Evolutionary conservation across 2,329 filamentous ascomycete genomes (phyloP).

Genomic region (Penicillium sp.): DNA sequence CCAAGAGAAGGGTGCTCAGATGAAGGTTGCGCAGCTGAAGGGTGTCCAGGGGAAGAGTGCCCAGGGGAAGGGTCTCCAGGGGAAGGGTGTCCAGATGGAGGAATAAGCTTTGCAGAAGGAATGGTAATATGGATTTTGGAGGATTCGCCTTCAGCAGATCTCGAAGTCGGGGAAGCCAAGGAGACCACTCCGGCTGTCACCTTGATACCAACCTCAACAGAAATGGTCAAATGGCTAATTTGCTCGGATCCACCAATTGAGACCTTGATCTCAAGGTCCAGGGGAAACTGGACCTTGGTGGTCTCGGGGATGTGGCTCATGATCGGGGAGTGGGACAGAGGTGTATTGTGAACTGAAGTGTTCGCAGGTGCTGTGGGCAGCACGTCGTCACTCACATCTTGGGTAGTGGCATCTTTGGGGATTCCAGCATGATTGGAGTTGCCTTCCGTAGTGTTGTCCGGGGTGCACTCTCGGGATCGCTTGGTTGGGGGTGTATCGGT

Average conservation of each 20-base stretch:
- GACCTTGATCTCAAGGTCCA: neutral
- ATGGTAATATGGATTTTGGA: neutral
- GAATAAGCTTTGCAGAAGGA: neutral
- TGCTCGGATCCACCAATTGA: neutral
- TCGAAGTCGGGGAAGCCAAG: neutral
- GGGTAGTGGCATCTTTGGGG: neutral
- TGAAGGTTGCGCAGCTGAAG: neutral
- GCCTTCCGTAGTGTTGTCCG: constrained; percentile 18
- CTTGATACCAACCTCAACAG: neutral
- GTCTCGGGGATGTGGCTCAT: neutral
- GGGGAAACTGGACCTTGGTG: neutral
- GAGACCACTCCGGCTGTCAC: neutral
- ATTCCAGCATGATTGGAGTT: constrained; percentile 11
- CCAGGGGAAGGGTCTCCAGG: neutral
- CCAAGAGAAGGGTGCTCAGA: neutral
- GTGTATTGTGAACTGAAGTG: neutral
- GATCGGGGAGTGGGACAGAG: neutral
- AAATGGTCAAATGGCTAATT: neutral
- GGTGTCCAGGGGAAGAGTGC: neutral
- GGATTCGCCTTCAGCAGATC: neutral
- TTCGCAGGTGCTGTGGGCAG: neutral
- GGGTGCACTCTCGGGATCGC: constrained; percentile 45
- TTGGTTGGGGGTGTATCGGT: constrained; percentile 40
- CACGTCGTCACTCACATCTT: constrained; percentile 1
- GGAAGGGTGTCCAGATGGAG: neutral